Evolutionary conservation across 331 rosid species (phyloP), one percentile per base, ranked within the genome.

Genomic region (Malus hybrid): DNA sequence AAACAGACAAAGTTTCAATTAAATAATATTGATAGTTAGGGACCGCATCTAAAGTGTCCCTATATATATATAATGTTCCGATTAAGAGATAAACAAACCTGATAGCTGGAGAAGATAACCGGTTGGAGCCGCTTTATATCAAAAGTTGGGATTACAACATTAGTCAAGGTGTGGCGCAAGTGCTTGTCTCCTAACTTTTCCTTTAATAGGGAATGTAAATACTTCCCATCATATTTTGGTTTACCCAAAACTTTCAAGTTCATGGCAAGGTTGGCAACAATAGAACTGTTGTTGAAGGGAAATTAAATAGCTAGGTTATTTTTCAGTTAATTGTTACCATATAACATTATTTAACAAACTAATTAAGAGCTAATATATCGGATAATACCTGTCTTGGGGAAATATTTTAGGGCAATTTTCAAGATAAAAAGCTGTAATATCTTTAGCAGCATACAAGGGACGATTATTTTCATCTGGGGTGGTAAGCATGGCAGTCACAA

Each of bases 111-210:
- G 74, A 85, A 88, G 76, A 85, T 69, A 42, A 65, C 67, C 1
- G 89, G 89, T 64, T 83, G 88, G 68, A 88, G 88, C 13, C 65
- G 77, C 75, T 85, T 85, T 44, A 88, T 85, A 20, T 85, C 90
- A 67, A 88, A 88, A 27, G 87, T 65, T 28, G 90, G 90, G 72
- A 85, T 85, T 19, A 88, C 77, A 34, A 88, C 83, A 10, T 85
- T 86, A 4, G 92, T 86, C 10, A 83, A 61, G 3, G 92, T 82
- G 46, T 88, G 74, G 36, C 73, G 28, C 77, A 88, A 64, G 62
- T 63, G 67, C 22, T 46, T 70, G 67, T 67, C 73, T 19, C 90
- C 88, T 22, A 88, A 36, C 76, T 81, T 82, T 52, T 75, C 82
- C 66, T 13, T 70, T 0, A 83, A 18, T 10, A 85, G 6, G 0